Evolutionary conservation across 768 basidiomycete genomes (phyloP).

Genomic region (Pholiota microspora): DNA sequence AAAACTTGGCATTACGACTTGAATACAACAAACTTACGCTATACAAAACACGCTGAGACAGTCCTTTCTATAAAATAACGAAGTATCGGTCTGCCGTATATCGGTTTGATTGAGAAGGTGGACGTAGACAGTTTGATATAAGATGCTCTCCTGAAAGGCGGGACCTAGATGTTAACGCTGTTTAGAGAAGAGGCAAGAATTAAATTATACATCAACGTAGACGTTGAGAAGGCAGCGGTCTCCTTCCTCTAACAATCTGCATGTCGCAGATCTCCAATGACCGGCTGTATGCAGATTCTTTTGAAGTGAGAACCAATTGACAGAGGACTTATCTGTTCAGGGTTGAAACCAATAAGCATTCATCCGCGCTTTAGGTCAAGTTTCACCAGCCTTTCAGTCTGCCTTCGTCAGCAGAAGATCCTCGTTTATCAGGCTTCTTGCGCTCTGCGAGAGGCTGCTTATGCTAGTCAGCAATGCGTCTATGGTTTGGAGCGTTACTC

Average conservation of each 20-base stretch:
- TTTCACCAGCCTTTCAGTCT: conserved; percentile 57
- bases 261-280: conserved; percentile 73
- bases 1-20: conserved; percentile 1
- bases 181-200: conserved; percentile 1
- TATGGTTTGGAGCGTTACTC: conserved; percentile 12
- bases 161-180: conserved; percentile 14
- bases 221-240: conserved; percentile 68
- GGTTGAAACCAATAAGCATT: not conserved
- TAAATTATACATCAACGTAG: conserved; percentile 63
- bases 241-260: conserved; percentile 67
- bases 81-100: conserved; percentile 72
- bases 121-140: conserved; percentile 72
- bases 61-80: conserved; percentile 74
- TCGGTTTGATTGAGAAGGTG: conserved; percentile 78
- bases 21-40: conserved; percentile 37
- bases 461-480: conserved; percentile 8
- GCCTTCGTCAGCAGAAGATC: conserved; percentile 43
- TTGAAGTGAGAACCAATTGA: conserved; percentile 66
- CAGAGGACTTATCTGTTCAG: conserved; percentile 77
- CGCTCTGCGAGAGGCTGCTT: conserved; percentile 42
- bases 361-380: not conserved
- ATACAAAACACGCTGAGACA: conserved; percentile 70
- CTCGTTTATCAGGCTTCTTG: conserved; percentile 57
- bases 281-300: conserved; percentile 49
- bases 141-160: conserved; percentile 57